Evolutionary conservation across 257 asterid species (phyloP), one percentile per base, ranked within the genome.

Genomic region (Orobanche coerulescens): DNA sequence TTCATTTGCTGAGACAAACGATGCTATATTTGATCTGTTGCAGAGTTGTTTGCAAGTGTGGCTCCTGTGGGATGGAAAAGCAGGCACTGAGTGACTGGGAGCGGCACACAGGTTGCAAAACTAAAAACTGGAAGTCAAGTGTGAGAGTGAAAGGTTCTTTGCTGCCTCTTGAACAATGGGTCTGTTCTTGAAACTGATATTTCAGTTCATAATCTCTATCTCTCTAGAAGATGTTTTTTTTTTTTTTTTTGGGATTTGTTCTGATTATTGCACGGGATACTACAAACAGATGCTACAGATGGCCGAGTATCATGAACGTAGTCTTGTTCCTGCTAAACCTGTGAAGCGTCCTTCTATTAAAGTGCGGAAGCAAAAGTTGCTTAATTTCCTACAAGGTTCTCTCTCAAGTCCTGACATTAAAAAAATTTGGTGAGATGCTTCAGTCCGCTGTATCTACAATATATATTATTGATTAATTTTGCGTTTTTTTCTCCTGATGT

Each of bases 11-110:
- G 66, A 28, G 59, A 69, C 36, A 46, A 31, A 11, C 33, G 62
- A 50, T 53, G 47, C 20, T 67, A 28, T 64, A 20, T 54, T 33
- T 33, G 40, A 31, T 58, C 64, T 68, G 36, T 64, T 71, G 71
- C 79, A 93, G 99, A 75, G 99, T 93, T 80, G 90, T 86, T 73
- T 93, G 99, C 88, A 89, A 89, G 79, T 93, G 99, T 68, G 97
- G 97, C 30, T 80, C 63, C 44, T 93, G 99, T 73, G 96, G 97
- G 79, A 74, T 78, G 53, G 87, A 89, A 66, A 93, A 89, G 77
- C 92, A 77, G 82, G 81, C 95, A 62, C 94, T 93, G 56, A 89
- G 90, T 70, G 95, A 86, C 68, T 93, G 99, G 99, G 97, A 82
- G 73, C 76, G 94, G 58, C 99, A 93, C 77, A 90, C 96, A 5